phyloP scores from a whole-genome alignment of 2,329 filamentous ascomycete species.

The Colletotrichum musicola region DNA sequence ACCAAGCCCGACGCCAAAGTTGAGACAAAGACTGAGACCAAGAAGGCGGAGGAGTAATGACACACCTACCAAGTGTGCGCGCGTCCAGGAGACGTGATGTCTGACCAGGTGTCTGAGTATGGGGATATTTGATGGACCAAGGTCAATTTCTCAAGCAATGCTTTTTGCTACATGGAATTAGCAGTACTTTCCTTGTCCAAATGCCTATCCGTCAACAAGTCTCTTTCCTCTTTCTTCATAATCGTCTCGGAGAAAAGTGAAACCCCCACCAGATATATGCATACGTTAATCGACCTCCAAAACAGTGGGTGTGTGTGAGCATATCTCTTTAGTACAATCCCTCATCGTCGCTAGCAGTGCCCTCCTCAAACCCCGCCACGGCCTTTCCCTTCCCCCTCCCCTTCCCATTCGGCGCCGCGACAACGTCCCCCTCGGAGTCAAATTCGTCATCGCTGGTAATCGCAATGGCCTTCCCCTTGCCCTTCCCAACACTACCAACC shows the following conservation, averaged over 20 bases:
- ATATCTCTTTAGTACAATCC: slow-evolving; percentile 62
- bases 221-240: background rate
- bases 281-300: too few relatives aligned
- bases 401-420: slow-evolving; percentile 43
- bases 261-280: too few relatives aligned
- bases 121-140: background rate
- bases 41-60: slow-evolving; percentile 20
- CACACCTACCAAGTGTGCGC: background rate
- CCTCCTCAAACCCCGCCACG: slow-evolving; percentile 64
- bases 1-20: slow-evolving; percentile 1
- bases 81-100: background rate
- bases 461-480: slow-evolving; percentile 53
- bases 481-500: slow-evolving; percentile 49
- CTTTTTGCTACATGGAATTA: slow-evolving; percentile 19
- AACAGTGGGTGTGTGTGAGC: too few relatives aligned
- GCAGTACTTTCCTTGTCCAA: slow-evolving; percentile 1
- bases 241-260: background rate
- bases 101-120: slow-evolving; percentile 1
- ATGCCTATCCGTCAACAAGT: background rate
- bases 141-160: background rate
- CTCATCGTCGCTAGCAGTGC: slow-evolving; percentile 68
- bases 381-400: slow-evolving; percentile 71
- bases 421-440: slow-evolving; percentile 48
- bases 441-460: slow-evolving; percentile 50
- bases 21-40: slow-evolving; percentile 19